These are phyloP conservation scores for Penicillium concentricum DNA, from an alignment of 2,329 filamentous ascomycete species.

Conservation along the genomic window DNA sequence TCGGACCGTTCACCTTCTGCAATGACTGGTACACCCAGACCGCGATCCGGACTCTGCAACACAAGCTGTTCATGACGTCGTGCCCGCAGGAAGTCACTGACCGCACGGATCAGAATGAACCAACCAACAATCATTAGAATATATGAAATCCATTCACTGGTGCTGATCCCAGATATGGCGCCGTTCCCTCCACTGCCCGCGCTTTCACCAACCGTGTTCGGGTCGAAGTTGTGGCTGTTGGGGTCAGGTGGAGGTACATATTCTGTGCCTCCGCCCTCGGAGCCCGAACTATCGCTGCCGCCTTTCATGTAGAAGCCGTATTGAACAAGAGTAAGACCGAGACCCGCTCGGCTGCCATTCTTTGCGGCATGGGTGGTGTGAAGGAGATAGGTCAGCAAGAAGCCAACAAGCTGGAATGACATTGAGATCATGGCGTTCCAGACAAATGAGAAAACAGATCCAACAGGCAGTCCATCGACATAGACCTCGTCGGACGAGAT, in stretches of 20 bases:
- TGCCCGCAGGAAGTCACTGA: constrained; percentile 85
- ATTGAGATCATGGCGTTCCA: constrained; percentile 92
- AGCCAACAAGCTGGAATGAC: constrained; percentile 95
- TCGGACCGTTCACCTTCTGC: constrained; percentile 80
- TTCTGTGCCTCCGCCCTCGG: constrained; percentile 39
- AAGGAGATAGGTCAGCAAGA: constrained; percentile 94
- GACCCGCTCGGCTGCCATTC: constrained; percentile 89
- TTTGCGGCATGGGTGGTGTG: constrained; percentile 98
- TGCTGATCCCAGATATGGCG: constrained; percentile 59
- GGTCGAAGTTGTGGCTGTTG: constrained; percentile 85
- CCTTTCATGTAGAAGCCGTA: constrained; percentile 96
- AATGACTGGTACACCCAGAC: constrained; percentile 79
- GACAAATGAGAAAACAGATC: constrained; percentile 75
- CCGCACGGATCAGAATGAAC: constrained; percentile 94
- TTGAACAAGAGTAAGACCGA: constrained; percentile 92
- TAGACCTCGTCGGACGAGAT: constrained; percentile 93
- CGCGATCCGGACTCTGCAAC: constrained; percentile 85
- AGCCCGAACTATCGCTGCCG: constrained; percentile 44
- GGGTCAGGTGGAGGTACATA: constrained; percentile 73
- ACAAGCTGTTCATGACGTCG: constrained; percentile 90
- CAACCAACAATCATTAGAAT: constrained; percentile 94
- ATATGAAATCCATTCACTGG: constrained; percentile 87
- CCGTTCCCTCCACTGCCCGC: constrained; percentile 31
- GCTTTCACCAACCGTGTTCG: constrained; percentile 60
- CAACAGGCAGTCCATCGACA: constrained; percentile 90